Base-by-base conservation (phyloP, 768 basidiomycete genomes). In the Phlegmacium glaucopus region DNA sequence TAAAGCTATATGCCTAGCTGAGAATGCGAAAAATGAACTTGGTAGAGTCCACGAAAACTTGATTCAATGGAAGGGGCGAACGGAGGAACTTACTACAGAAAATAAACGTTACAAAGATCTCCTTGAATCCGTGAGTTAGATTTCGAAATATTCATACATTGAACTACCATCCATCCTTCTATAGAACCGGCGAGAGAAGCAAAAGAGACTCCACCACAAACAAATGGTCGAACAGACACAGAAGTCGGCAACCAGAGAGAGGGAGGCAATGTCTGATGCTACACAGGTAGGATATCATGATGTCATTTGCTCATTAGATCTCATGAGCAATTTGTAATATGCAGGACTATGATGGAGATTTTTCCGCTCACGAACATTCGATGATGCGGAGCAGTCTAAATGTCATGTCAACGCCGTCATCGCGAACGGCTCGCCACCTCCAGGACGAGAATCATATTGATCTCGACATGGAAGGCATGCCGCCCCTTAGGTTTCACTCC, bases 391-490 rank as follows among this genome's bases (percentile, higher is more conserved):
- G 35, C 41, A 59, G 55, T 38, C 38, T 49, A 15, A 42, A 39
- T 36, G 35, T 46, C 22, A 11, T 47, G 26, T 32, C 48, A 17
- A 32, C 34, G 26, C 40, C 53, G 12, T 48, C 55, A 26, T 39
- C 50, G 9, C 48, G 47, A 13, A 30, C 51, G 27, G 44, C 42
- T 1, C 53, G 42, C 32, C 46, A 18, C 2, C 42, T 44, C 27
- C 39, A 39, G 27, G 42, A 59, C 41, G 59, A 57, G 18, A 60
- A 60, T 40, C 54, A 52, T 7, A 22, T 53, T 6, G 54, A 57
- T 13, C 58, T 64, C n/a, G 61, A 62, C 37, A 70, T 70, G 34
- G 67, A 70, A 36, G 72, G 65, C 18, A 67, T 75, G 63, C 70
- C 74, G 17, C 58, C 58, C 8, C 67, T 71, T 16, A 65, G 61